Evolutionary conservation across 805 yeast genomes (phyloP).

Genomic region (Myxozyma melibiosi): DNA sequence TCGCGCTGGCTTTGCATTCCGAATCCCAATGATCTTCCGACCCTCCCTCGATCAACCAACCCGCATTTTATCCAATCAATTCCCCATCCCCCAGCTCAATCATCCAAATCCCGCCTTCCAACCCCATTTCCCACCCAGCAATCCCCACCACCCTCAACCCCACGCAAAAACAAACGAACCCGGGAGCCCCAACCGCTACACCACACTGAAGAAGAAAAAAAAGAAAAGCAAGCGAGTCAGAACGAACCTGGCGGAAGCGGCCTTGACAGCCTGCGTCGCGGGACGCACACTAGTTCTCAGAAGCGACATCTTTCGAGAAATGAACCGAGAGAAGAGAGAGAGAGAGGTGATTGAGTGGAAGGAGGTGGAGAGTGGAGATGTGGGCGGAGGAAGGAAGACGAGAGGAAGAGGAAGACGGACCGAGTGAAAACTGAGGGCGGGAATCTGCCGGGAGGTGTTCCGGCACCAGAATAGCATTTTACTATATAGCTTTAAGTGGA

Average conservation of each 20-base stretch:
- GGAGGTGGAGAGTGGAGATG: background rate
- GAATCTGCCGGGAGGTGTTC: background rate
- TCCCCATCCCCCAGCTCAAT: no score
- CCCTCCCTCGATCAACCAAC: no score
- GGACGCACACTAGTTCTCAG: conserved; percentile 37
- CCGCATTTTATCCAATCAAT: no score
- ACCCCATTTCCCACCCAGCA: no score
- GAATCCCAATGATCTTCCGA: no score
- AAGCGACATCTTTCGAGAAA: conserved; percentile 36
- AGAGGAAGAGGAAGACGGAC: conserved; percentile 9
- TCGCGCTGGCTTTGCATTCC: no score
- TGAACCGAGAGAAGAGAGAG: conserved; percentile 18
- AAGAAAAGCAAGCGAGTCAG: background rate
- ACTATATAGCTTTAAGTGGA: background rate
- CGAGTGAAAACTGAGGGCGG: background rate
- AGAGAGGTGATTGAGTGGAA: background rate
- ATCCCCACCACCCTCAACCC: no score
- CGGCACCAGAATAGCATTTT: background rate
- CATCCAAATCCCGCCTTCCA: no score
- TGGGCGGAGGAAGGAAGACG: conserved; percentile 22
- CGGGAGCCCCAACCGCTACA: background rate
- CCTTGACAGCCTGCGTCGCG: conserved; percentile 36
- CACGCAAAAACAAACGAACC: no score
- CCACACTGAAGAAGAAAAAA: background rate
- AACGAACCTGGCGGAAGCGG: conserved; percentile 37